Evolutionary conservation across 2,329 filamentous ascomycete genomes (phyloP).

Genomic region (Paradendryphiella salina): DNA sequence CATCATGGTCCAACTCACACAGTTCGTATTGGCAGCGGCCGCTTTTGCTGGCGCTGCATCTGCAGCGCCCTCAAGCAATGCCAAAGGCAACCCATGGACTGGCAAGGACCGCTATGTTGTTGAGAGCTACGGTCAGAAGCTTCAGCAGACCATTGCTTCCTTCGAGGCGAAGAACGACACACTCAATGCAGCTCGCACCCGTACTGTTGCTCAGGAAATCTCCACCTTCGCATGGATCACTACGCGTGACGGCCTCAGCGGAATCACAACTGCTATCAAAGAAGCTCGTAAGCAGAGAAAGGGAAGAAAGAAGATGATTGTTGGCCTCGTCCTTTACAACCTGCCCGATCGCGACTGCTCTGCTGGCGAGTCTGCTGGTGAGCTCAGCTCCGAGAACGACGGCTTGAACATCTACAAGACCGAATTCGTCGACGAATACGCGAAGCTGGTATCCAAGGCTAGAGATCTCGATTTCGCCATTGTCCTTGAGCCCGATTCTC

Average conservation of each 20-base stretch:
- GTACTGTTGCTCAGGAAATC: slow-evolving; percentile 32
- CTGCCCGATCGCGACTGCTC: slow-evolving; percentile 90
- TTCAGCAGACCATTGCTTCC: slow-evolving; percentile 31
- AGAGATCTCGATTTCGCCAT: slow-evolving; percentile 37
- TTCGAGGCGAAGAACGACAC: slow-evolving; percentile 30
- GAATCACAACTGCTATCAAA: slow-evolving; percentile 26
- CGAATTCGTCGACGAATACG: slow-evolving; percentile 35
- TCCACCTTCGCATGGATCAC: slow-evolving; percentile 38
- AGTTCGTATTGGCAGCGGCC: slow-evolving; percentile 28
- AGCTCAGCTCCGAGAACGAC: slow-evolving; percentile 70
- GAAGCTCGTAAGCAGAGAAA: slow-evolving; percentile 29
- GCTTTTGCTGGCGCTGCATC: slow-evolving; percentile 22
- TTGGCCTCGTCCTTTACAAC: slow-evolving; percentile 73
- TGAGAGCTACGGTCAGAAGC: slow-evolving; percentile 30
- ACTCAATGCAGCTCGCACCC: slow-evolving; percentile 33
- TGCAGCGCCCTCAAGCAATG: slow-evolving; percentile 17
- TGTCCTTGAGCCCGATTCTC: slow-evolving; percentile 34
- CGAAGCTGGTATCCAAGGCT: slow-evolving; percentile 28
- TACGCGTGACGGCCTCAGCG: slow-evolving; percentile 23
- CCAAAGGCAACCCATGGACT: slow-evolving; percentile 26
- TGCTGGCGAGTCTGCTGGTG: slow-evolving; percentile 75
- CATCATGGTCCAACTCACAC: slow-evolving; percentile 34
- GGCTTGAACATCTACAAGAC: slow-evolving; percentile 34
- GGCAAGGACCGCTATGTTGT: slow-evolving; percentile 33
- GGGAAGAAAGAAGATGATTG: slow-evolving; percentile 25